phyloP scores from a whole-genome alignment of 129 eudicot genomes.

The Helichrysum umbraculigerum region DNA sequence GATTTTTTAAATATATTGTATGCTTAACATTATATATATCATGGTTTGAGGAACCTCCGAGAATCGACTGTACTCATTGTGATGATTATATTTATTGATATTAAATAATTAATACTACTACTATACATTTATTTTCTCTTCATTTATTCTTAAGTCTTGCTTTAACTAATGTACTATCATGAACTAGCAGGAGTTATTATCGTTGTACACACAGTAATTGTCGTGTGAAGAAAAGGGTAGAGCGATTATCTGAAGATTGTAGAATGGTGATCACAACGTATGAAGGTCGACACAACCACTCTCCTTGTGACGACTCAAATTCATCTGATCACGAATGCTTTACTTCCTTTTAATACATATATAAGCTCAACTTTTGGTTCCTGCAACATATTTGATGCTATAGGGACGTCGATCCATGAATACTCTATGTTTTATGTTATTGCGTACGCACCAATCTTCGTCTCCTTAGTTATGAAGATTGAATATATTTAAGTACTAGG shows the following conservation, averaged over 20 bases:
- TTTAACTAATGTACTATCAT: neutral
- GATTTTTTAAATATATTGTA: too few species aligned
- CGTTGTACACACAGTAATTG: conserved; percentile 72
- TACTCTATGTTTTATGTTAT: neutral
- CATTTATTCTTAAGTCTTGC: neutral
- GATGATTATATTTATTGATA: neutral
- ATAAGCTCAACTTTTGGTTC: conserved; percentile 16
- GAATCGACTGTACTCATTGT: neutral
- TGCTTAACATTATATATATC: too few species aligned
- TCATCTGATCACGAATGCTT: conserved; percentile 69
- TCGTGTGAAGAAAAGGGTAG: conserved; percentile 84
- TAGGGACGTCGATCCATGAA: conserved; percentile 7
- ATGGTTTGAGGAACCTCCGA: too few species aligned
- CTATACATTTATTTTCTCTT: too few species aligned
- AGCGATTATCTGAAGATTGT: conserved; percentile 73
- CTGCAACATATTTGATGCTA: conserved; percentile 12
- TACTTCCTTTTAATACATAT: conserved; percentile 49
- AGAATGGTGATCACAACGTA: conserved; percentile 84
- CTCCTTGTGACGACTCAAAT: conserved; percentile 73
- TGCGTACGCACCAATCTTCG: conserved; percentile 23
- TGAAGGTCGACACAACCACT: conserved; percentile 80
- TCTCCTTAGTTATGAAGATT: conserved; percentile 30
- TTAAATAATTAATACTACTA: too few species aligned
- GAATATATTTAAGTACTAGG: conserved; percentile 29
- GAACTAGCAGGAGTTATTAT: conserved; percentile 67